Evolutionary conservation across 441 rosid genomes (phyloP).

Genomic region (Bruguiera hainesii): DNA sequence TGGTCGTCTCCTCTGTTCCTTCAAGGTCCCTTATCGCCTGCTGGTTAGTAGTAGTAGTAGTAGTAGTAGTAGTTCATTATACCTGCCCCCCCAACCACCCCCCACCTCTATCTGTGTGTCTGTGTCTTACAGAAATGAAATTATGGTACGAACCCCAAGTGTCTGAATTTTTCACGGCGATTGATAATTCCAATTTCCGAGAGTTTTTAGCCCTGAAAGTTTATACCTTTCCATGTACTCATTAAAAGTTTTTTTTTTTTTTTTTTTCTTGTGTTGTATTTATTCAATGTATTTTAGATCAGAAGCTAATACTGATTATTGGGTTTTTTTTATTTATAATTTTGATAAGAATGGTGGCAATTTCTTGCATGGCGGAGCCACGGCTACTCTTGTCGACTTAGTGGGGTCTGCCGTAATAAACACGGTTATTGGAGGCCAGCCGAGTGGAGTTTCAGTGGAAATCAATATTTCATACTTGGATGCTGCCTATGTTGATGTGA

Average conservation of each 20-base stretch:
- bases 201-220: too few species aligned
- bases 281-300: background rate
- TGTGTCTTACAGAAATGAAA: background rate
- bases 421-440: slow-evolving; percentile 42
- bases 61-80: background rate
- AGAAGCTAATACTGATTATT: background rate
- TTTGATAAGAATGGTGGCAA: slow-evolving; percentile 59
- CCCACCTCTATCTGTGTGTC: background rate
- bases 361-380: slow-evolving; percentile 93
- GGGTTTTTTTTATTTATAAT: background rate
- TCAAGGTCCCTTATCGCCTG: slow-evolving; percentile 73
- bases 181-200: too few species aligned
- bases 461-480: slow-evolving; percentile 84
- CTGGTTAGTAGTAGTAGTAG: slow-evolving; percentile 35
- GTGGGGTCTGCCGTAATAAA: slow-evolving; percentile 67
- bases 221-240: background rate
- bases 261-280: background rate
- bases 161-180: too few species aligned
- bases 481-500: slow-evolving; percentile 68
- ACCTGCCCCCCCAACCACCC: too few species aligned
- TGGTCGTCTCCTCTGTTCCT: slow-evolving; percentile 76
- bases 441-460: slow-evolving; percentile 71
- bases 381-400: slow-evolving; percentile 83
- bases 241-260: background rate
- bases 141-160: background rate